These are phyloP conservation scores for Kodamaea sp. DNA, from an alignment of 1,139 yeast genomes.

Conservation along the genomic window DNA sequence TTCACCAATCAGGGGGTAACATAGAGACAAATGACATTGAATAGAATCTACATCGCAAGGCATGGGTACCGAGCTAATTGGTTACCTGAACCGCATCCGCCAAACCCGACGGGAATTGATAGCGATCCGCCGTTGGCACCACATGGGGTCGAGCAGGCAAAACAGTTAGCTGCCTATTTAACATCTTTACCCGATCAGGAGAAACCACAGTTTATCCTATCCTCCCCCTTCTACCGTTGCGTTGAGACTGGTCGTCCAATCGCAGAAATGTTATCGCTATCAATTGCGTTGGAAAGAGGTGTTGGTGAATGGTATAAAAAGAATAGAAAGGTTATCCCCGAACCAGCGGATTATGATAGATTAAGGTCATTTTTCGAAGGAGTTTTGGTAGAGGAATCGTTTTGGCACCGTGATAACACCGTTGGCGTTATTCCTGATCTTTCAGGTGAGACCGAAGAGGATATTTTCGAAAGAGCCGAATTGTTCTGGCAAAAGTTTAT, in stretches of 20 bases:
- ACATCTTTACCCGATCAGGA: slow-evolving; percentile 38
- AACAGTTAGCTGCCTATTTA: slow-evolving; percentile 62
- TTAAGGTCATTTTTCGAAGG: slow-evolving; percentile 52
- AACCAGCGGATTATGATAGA: slow-evolving; percentile 55
- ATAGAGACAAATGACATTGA: slow-evolving; percentile 41
- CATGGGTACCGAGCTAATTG: slow-evolving; percentile 85
- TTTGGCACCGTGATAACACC: slow-evolving; percentile 48
- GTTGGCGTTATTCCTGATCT: slow-evolving; percentile 52
- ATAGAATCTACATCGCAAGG: slow-evolving; percentile 53
- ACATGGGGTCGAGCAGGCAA: slow-evolving; percentile 80
- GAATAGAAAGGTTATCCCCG: slow-evolving; percentile 53
- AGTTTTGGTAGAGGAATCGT: slow-evolving; percentile 35
- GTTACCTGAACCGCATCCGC: slow-evolving; percentile 76
- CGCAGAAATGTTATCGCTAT: slow-evolving; percentile 55
- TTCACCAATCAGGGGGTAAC: no score
- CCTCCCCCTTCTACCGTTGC: slow-evolving; percentile 90
- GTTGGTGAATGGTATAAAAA: slow-evolving; percentile 72
- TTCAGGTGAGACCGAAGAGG: slow-evolving; percentile 65
- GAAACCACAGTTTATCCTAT: slow-evolving; percentile 61
- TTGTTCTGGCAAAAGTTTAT: slow-evolving; percentile 53
- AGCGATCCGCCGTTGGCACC: slow-evolving; percentile 80
- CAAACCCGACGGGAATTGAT: slow-evolving; percentile 77
- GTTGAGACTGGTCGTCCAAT: slow-evolving; percentile 76
- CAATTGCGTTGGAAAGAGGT: slow-evolving; percentile 69
- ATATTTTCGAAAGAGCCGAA: slow-evolving; percentile 57